Conservation (phyloP, 495 filamentous ascomycete genomes). For the Penicillium angulare region DNA sequence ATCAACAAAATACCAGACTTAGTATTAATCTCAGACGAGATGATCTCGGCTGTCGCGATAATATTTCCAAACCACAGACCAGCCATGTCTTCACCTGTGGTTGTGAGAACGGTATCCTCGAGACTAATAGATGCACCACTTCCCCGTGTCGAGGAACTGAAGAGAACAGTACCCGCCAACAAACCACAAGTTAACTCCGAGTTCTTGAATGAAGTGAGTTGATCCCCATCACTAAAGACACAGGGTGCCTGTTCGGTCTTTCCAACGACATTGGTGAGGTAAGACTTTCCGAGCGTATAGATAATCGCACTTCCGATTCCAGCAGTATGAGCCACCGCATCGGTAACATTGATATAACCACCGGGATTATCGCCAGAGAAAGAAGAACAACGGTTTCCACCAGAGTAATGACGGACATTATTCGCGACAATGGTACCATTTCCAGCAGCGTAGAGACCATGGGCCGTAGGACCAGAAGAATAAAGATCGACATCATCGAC, state of each 20-base stretch:
- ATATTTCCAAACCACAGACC: slow-evolving; percentile 11
- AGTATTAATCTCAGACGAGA: not conserved
- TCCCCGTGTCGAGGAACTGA: not conserved
- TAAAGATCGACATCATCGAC: slow-evolving; percentile 6
- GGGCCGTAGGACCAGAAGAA: slow-evolving; percentile 12
- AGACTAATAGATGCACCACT: not conserved
- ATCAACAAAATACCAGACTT: slow-evolving; percentile 3
- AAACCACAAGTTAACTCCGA: slow-evolving; percentile 5
- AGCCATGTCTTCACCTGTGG: not conserved
- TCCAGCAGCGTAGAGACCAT: slow-evolving; percentile 11
- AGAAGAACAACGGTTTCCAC: slow-evolving; percentile 7
- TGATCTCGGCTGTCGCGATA: slow-evolving; percentile 2
- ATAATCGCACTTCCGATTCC: slow-evolving; percentile 15
- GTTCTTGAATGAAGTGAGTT: not conserved
- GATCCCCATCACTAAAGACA: slow-evolving; percentile 4
- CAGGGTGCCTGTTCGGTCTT: slow-evolving; percentile 1
- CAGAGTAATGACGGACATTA: slow-evolving; percentile 10
- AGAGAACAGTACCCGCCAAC: slow-evolving; percentile 4
- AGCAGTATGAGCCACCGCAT: slow-evolving; percentile 12
- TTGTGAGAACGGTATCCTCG: not conserved
- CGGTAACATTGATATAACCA: slow-evolving; percentile 12
- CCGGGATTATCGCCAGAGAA: slow-evolving; percentile 15
- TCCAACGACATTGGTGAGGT: slow-evolving; percentile 3
- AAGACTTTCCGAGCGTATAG: slow-evolving; percentile 4
- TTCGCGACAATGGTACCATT: slow-evolving; percentile 9